phyloP scores from a whole-genome alignment of 257 asterid species.

The Striga asiatica region DNA sequence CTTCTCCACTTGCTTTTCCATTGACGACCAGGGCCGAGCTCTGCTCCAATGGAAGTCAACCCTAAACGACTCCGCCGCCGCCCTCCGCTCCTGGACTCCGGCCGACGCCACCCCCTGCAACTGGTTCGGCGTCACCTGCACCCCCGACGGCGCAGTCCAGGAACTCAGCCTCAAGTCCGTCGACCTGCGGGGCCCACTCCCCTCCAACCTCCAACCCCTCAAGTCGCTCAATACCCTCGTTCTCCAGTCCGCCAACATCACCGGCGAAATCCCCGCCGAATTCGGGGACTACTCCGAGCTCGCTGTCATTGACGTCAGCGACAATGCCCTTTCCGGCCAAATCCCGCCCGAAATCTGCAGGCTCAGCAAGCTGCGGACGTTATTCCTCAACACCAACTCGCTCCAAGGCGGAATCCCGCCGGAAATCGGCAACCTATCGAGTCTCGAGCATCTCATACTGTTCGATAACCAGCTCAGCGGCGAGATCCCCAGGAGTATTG shows the following conservation, averaged over 20 bases:
- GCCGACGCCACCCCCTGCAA: conserved; percentile 48
- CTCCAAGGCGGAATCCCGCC: conserved; percentile 55
- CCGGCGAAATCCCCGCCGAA: conserved; percentile 66
- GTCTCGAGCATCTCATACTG: conserved; percentile 39
- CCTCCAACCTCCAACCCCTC: conserved; percentile 53
- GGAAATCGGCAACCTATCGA: conserved; percentile 49
- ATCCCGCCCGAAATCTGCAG: conserved; percentile 62
- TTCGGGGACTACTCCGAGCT: conserved; percentile 56
- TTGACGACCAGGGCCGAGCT: conserved; percentile 54
- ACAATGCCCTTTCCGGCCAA: conserved; percentile 56
- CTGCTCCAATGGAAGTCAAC: conserved; percentile 64
- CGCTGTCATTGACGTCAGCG: conserved; percentile 49
- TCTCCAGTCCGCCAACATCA: conserved; percentile 65
- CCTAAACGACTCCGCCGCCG: conserved; percentile 30
- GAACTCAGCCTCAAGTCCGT: conserved; percentile 40
- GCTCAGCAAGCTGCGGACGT: conserved; percentile 37
- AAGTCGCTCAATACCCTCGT: conserved; percentile 44
- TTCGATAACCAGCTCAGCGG: conserved; percentile 80
- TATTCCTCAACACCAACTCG: conserved; percentile 46
- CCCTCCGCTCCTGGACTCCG: conserved; percentile 49
- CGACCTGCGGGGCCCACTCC: conserved; percentile 79
- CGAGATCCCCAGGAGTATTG: conserved; percentile 58
- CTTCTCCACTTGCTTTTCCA: conserved; percentile 34
- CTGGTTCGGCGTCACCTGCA: conserved; percentile 76
- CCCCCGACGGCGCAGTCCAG: conserved; percentile 42